Conservation (phyloP, 2,329 filamentous ascomycete genomes). For the Pseudopyrenochaeta lycopersici region DNA sequence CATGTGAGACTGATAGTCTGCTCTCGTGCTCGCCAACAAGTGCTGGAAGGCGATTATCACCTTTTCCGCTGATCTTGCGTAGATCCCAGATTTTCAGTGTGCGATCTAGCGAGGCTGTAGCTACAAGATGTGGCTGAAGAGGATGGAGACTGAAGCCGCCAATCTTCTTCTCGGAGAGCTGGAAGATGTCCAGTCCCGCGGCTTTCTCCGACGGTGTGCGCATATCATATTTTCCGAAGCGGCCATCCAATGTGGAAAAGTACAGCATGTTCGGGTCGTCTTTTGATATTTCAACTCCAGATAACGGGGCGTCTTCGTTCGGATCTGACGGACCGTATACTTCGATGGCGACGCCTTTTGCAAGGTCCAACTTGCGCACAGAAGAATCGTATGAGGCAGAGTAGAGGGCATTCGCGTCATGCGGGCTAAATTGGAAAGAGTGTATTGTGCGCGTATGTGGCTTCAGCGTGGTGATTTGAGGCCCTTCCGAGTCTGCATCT, state of each 20-base stretch:
- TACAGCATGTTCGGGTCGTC: slow-evolving; percentile 77
- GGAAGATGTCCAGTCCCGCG: slow-evolving; percentile 68
- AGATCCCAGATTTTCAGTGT: slow-evolving; percentile 94
- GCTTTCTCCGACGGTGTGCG: slow-evolving; percentile 66
- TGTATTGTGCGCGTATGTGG: slow-evolving; percentile 89
- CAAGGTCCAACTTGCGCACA: slow-evolving; percentile 84
- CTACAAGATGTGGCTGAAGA: slow-evolving; percentile 79
- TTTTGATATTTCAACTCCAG: slow-evolving; percentile 80
- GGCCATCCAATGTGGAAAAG: slow-evolving; percentile 86
- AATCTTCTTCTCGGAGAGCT: slow-evolving; percentile 90
- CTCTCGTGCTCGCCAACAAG: slow-evolving; percentile 84
- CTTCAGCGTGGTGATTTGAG: slow-evolving; percentile 88
- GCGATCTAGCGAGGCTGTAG: slow-evolving; percentile 89
- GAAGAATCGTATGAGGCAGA: slow-evolving; percentile 93
- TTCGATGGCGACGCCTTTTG: slow-evolving; percentile 80
- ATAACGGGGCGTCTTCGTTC: slow-evolving; percentile 79
- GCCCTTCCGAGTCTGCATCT: slow-evolving; percentile 72
- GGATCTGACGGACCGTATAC: slow-evolving; percentile 78
- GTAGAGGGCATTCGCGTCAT: slow-evolving; percentile 78
- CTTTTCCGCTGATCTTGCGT: slow-evolving; percentile 75
- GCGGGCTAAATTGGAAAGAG: slow-evolving; percentile 79
- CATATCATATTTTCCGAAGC: slow-evolving; percentile 82
- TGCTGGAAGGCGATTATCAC: slow-evolving; percentile 67
- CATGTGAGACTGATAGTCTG: slow-evolving; percentile 87
- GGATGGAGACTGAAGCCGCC: slow-evolving; percentile 91